Evolutionary conservation across 2,329 filamentous ascomycete genomes (phyloP), one percentile per base, ranked within the genome.

Genomic region (Cladosporium sp.): DNA sequence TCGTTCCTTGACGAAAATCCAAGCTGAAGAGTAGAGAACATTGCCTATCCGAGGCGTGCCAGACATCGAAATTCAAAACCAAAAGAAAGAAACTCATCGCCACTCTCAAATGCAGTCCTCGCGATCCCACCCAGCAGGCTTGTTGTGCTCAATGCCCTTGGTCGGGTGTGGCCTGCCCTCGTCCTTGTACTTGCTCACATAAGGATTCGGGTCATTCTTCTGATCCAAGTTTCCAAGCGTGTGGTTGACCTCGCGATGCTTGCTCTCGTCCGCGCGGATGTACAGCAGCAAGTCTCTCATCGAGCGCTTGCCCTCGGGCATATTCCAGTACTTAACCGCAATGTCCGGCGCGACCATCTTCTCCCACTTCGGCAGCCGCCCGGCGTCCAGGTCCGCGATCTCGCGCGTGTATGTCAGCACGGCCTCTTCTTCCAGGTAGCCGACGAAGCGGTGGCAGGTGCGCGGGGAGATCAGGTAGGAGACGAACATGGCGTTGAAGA

Each of bases 361-460:
- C 30, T 87, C 83, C 93, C 95, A 99, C 72, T 88, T 88, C 0
- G 93, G 93, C 15, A 97, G 82, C 66, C 87, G 86, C n/a, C 94
- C 94, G 2, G 86, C 84, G 66, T 98, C 93, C 28, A 99, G 86
- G 75, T 98, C 95, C 71, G 88, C 84, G 73, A 98, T 91, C 68
- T 92, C 92, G 59, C 93, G 88, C 0, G 92, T 95, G 81, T 99
- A 99, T 0, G 95, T 99, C 75, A 96, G 86, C 1, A 98, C 94
- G 10, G 95, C 95, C 79, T 99, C 95, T 78, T 99, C 95, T 79
- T 99, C 95, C 14, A 99, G 87, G 73, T 98, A 98, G 1, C 93
- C 95, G 63, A 98, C 93, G 78, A 99, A 98, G 54, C 95, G 90
- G 79, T 99, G 95, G 74, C 92, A 94, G 69, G 92, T 94, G 68